Base-by-base conservation (phyloP, 2,329 filamentous ascomycete genomes). In the Claviceps fusiformis region DNA sequence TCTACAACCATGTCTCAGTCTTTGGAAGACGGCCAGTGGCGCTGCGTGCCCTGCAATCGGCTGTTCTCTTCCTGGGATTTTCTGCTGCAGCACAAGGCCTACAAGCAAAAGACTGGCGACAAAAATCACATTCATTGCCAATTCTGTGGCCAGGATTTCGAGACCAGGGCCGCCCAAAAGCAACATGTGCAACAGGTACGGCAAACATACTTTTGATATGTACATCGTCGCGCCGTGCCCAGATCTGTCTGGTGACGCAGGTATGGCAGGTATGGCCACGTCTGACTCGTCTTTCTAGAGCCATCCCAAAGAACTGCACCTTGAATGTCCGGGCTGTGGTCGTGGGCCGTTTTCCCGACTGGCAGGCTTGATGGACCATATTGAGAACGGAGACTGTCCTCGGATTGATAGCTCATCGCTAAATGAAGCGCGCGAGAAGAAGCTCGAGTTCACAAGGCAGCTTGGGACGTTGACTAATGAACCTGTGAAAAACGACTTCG, bases 241-340 rank as follows among this genome's bases (percentile, higher is more conserved):
- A 17, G 1, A 19, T 15, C 11, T 33, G 17, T 33, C 13, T 10
- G 17, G 6, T n/a, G 15, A 24, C 24, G 24, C 24, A 24, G 24
- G 24, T 24, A 24, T 24, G 24, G 24, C 24, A 24, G 24, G 24
- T 24, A 24, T 24, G 17, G 11, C 11, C 27, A n/a, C 44, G 13
- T 31, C 41, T 52, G 27, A 52, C 39, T 24, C 24, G 29, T 44
- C 17, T 41, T 51, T 33, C 53, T 44, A 49, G 19, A 52, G 39
- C 24, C 45, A 49, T 55, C 66, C 67, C 6, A 59, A 67, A 13
- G 60, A 65, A 19, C 73, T 77, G 54, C 57, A 70, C 1, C 67
- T 81, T 1, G 50, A 58, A 3, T 81, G 78, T 50, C 75, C 75
- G 1, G 77, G 72, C 31, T 81, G 78, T 56, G 52, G 61, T 0